Evolutionary conservation across 768 basidiomycete species (phyloP), one percentile per base, ranked within the genome.

Genomic region (Gymnopilus junonius): DNA sequence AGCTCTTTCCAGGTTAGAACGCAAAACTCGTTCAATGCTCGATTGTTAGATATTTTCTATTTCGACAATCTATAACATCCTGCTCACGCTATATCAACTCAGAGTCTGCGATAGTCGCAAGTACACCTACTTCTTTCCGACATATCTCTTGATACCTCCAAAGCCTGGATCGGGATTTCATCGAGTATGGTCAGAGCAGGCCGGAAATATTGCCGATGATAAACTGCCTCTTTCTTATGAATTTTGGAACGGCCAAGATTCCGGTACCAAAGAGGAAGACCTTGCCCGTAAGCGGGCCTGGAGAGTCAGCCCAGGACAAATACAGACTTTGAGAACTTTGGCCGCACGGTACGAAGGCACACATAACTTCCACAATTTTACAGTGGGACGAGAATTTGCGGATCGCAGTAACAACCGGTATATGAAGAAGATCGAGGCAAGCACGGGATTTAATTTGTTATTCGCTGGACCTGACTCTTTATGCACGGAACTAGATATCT

Each of bases 361-460:
- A 2, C 95, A 97, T 76, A 99, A 99, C 75, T 99, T 97, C 75
- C 95, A 97, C 76, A 99, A 99, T 73, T 99, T 96, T 70, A 99
- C 97, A 0, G 87, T 98, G 55, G 92, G 88, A 2, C 87, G 91
- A 48, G 93, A 93, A 51, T 95, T 91, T 75, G 77, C 83, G 5
- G 97, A 98, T 73, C 83, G 87, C 20, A 93, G 91, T 62, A 91
- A 90, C 68, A 85, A 90, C 68, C 83, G 97, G n/a, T 84, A 87
- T 73, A 96, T 99, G 90, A 93, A 94, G 68, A 85, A 82, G 55
- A 87, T 99, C 2, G 89, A 94, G 75, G 97, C 93, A 15, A 55
- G 72, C 93, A 15, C 55, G 72, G 8, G 8, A 23, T 5, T 42
- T 20, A 46, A 31, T 31, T 31, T n/a, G 7, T 48, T 21, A 43